Conservation (phyloP, 2,329 filamentous ascomycete genomes). For the Xylaria sp. region DNA sequence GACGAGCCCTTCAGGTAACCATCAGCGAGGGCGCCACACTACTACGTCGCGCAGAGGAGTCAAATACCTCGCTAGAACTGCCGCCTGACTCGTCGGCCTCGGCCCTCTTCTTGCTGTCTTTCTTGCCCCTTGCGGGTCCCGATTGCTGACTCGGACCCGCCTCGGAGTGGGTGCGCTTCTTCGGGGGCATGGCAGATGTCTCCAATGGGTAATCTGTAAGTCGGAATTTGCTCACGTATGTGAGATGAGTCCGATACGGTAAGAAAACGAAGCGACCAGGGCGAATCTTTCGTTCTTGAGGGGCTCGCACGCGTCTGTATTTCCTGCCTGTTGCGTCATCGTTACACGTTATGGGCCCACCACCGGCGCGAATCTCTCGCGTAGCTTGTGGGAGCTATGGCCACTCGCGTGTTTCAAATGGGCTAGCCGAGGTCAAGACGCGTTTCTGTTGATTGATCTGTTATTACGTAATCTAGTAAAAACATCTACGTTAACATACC, state of each 20-base stretch:
- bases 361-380: constrained; percentile 6
- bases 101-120: constrained; percentile 1
- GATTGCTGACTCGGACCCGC: constrained; percentile 9
- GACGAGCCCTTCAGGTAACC: constrained; percentile 3
- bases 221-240: constrained; percentile 7
- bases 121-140: constrained; percentile 5
- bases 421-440: background rate
- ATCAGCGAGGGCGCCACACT: background rate
- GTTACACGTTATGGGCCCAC: constrained; percentile 6
- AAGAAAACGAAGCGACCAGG: constrained; percentile 18
- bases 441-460: no score
- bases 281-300: background rate
- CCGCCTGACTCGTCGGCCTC: constrained; percentile 4
- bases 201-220: no score
- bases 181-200: constrained; percentile 1
- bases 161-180: constrained; percentile 12
- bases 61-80: constrained; percentile 14
- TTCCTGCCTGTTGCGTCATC: background rate
- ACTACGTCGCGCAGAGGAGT: background rate
- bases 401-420: background rate
- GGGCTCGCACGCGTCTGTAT: background rate
- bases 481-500: no score
- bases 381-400: background rate
- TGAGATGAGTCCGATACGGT: constrained; percentile 16
- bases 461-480: no score